Percentiles rank a stretch among this genome's conserved stretches.
phyloP scores from a whole-genome alignment of 2,329 filamentous ascomycete genomes.

The Dryadomyces quercus-mongolicae region DNA sequence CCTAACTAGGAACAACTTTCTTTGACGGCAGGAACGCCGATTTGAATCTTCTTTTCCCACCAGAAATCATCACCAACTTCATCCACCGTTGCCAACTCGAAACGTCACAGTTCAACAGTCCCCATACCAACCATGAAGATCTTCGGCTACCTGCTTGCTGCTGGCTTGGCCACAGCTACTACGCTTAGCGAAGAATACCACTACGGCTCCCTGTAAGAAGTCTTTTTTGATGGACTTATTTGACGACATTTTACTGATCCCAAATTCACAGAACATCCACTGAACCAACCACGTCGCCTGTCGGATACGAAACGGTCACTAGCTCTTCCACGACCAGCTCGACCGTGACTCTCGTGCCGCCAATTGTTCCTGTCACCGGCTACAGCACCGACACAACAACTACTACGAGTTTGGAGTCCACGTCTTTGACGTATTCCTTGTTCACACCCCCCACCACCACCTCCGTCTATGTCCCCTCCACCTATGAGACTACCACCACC shows the following conservation, averaged over 20 bases:
- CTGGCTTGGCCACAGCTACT: background rate
- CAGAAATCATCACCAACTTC: no score
- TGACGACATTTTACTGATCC: background rate
- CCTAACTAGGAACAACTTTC: no score
- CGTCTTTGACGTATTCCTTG: background rate
- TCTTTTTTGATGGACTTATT: background rate
- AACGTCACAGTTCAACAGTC: background rate
- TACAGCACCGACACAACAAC: background rate
- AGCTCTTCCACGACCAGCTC: background rate
- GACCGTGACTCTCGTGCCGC: background rate
- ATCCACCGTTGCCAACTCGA: background rate
- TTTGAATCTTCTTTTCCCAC: no score
- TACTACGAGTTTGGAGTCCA: background rate
- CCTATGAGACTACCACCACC: no score
- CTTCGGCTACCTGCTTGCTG: background rate
- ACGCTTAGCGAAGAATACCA: background rate
- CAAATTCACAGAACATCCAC: background rate
- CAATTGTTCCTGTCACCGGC: background rate
- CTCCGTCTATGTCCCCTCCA: no score
- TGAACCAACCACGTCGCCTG: background rate
- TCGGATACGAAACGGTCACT: background rate
- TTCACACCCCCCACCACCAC: background rate
- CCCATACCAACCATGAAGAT: background rate
- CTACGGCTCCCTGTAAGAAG: background rate
- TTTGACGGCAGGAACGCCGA: no score